Conservation (phyloP, 2,329 filamentous ascomycete species). For the Colletotrichum plurivorum region DNA sequence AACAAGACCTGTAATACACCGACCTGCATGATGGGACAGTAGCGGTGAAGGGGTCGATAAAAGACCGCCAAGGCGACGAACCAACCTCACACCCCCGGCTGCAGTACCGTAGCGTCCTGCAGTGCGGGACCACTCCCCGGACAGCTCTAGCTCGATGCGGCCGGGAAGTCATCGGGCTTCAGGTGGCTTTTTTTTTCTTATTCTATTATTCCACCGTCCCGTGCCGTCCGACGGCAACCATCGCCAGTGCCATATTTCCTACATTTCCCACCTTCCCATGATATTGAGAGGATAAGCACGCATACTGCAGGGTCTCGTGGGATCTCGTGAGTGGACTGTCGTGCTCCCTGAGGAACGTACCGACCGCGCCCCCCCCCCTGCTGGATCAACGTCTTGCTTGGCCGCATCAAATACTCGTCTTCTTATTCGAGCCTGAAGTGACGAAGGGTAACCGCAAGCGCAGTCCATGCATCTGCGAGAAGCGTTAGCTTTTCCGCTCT, state of each 20-base stretch:
- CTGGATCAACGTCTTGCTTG: conserved; percentile 21
- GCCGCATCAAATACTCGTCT: conserved; percentile 9
- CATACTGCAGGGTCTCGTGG: conserved; percentile 35
- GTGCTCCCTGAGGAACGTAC: conserved; percentile 4
- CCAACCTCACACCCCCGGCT: conserved; percentile 18
- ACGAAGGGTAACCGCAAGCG: conserved; percentile 8
- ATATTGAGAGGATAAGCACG: conserved; percentile 19
- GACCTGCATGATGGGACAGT: conserved; percentile 14
- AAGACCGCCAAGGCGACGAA: conserved; percentile 21
- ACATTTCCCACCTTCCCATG: neutral
- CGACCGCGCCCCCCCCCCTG: neutral
- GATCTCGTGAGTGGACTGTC: conserved; percentile 26
- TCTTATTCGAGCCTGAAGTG: neutral
- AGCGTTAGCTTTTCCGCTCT: neutral
- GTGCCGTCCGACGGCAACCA: conserved; percentile 12
- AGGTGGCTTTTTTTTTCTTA: neutral
- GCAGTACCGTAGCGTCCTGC: conserved; percentile 29
- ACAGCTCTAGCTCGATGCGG: conserved; percentile 35
- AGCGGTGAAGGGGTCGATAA: conserved; percentile 11
- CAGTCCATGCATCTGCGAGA: neutral
- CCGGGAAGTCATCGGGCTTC: conserved; percentile 1
- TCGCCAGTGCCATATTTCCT: neutral
- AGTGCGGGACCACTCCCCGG: conserved; percentile 22
- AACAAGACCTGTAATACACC: conserved; percentile 31
- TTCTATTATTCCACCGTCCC: conserved; percentile 5